These are phyloP conservation scores for Flueggea neowawraea DNA, from an alignment of 441 rosid species.

Conservation along the genomic window DNA sequence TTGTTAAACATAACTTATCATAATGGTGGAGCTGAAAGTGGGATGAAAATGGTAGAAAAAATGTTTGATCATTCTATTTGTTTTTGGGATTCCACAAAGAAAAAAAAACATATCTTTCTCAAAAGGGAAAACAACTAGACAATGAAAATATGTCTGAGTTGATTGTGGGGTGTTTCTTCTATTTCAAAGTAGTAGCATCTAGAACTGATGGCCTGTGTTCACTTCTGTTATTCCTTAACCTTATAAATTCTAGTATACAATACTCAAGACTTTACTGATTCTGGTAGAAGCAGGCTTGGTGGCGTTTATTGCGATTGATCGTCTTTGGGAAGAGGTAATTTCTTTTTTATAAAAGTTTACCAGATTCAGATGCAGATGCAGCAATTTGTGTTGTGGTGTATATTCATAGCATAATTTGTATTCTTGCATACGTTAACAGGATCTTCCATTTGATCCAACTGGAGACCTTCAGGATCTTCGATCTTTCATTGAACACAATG, in stretches of 20 bases:
- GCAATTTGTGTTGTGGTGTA: background rate
- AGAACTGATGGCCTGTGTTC: too few relatives aligned
- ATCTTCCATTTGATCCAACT: conserved; percentile 84
- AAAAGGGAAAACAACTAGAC: too few relatives aligned
- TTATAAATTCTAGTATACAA: conserved; percentile 37
- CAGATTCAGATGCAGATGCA: background rate
- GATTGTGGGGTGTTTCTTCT: too few relatives aligned
- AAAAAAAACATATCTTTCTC: too few relatives aligned
- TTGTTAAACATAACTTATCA: too few relatives aligned
- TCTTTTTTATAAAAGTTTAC: conserved; percentile 14
- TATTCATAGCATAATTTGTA: background rate
- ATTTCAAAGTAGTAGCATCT: too few relatives aligned
- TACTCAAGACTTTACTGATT: conserved; percentile 57
- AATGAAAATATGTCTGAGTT: too few relatives aligned
- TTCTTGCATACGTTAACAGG: conserved; percentile 33
- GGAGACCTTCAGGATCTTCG: conserved; percentile 73
- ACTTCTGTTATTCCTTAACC: conserved; percentile 16
- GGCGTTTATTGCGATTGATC: conserved; percentile 79
- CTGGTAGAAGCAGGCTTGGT: conserved; percentile 75
- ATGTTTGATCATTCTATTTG: too few relatives aligned
- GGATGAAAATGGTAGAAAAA: too few relatives aligned
- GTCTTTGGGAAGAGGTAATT: conserved; percentile 69
- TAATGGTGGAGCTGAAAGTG: too few relatives aligned
- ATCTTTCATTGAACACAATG: conserved; percentile 59
- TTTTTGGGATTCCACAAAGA: too few relatives aligned